Percentiles rank a stretch among this genome's conserved stretches.
Conservation (phyloP, 2,329 filamentous ascomycete genomes). For the Teratosphaeria nubilosa region DNA sequence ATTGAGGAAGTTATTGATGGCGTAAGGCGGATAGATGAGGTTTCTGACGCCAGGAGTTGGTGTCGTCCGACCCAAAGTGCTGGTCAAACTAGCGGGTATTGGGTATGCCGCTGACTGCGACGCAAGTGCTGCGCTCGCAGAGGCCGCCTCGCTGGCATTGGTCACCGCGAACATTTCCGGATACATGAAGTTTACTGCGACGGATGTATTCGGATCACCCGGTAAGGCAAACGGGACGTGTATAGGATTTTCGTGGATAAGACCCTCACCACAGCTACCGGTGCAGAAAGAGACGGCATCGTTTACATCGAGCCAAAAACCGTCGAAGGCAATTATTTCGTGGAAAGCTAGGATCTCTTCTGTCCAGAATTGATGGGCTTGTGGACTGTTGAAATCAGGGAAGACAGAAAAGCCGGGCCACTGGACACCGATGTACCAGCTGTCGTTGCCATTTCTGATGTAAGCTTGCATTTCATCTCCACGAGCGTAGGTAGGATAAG, state of each 20-base stretch:
- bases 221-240: conserved; percentile 43
- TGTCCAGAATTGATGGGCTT: conserved; percentile 15
- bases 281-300: conserved; percentile 16
- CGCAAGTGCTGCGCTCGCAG: conserved; percentile 36
- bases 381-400: conserved; percentile 14
- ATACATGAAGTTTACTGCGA: conserved; percentile 32
- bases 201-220: conserved; percentile 26
- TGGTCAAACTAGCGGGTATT: conserved; percentile 7
- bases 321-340: conserved; percentile 11
- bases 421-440: conserved; percentile 22
- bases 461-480: conserved; percentile 42
- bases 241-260: conserved; percentile 26
- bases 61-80: conserved; percentile 11
- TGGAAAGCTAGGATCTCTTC: conserved; percentile 12
- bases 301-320: conserved; percentile 19
- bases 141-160: conserved; percentile 56
- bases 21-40: conserved; percentile 23
- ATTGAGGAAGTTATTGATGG: conserved; percentile 18
- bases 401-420: conserved; percentile 15
- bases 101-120: conserved; percentile 35
- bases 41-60: conserved; percentile 21
- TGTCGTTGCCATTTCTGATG: conserved; percentile 45
- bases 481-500: conserved; percentile 40
- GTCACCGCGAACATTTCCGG: conserved; percentile 61
- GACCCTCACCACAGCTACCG: conserved; percentile 13